Evolutionary conservation across 495 filamentous ascomycete genomes (phyloP), one percentile per base, ranked within the genome.

Genomic region (Tuber umbilicatum): DNA sequence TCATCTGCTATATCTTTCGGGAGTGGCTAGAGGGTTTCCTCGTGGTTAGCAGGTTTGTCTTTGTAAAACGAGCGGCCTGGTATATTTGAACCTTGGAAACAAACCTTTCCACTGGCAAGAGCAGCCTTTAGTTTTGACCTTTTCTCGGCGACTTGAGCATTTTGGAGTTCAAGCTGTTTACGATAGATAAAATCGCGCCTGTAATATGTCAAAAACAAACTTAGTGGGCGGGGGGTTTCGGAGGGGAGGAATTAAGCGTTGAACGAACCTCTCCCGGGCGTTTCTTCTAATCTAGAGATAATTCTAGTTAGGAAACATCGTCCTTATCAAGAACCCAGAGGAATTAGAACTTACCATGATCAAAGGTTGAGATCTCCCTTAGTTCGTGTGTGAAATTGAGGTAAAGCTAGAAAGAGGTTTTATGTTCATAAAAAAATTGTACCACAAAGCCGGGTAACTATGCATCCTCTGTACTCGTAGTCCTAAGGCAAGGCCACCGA

Each of bases 141-240:
- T 84, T 97, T 97, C 84, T 96, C 92, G 72, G 91, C 90, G 68
- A 96, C 93, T 79, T 97, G 94, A 74, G 95, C 95, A 86, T 97
- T 91, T 75, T 91, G 91, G 69, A 99, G 90, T 31, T 92, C 76
- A 73, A 79, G 75, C 2, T 86, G 86, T 70, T 81, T 86, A 67
- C 95, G 91, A 83, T 97, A 97, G 81, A 99, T 91, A 84, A 97
- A 99, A 81, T 99, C 95, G 68, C 94, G 88, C 79, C 95, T 89
- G 31, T 71, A 47, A 78, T 71, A 38, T 71, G 45, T 42, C 27
- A 69, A 76, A 5, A 23, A 37, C 37, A 41, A 40, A 47, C 69
- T 55, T 70, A 27, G 42, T 71, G 19, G 21, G 14, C 43, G 31
- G 21, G 21, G 27, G 38, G 23, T 16, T 35, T 67, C 47, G 38